phyloP scores from a whole-genome alignment of 768 basidiomycete species.

The Amanita jacksonii region DNA sequence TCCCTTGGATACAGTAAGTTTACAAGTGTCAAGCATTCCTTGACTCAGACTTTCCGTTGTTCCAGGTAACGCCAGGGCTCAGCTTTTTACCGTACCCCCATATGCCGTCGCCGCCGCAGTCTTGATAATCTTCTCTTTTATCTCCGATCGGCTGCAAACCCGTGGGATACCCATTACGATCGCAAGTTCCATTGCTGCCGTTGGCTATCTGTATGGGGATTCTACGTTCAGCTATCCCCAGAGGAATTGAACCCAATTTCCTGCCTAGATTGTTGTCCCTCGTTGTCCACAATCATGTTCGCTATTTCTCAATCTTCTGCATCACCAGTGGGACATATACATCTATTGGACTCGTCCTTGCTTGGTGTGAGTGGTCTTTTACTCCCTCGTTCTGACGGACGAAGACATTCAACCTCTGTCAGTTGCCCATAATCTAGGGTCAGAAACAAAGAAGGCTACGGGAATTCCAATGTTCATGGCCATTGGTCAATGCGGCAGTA shows the following conservation, averaged over 20 bases:
- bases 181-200: conserved; percentile 35
- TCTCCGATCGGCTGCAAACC: conserved; percentile 58
- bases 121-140: conserved; percentile 46
- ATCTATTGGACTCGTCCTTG: conserved; percentile 61
- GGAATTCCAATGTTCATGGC: conserved; percentile 75
- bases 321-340: conserved; percentile 73
- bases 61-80: conserved; percentile 53
- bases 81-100: conserved; percentile 74
- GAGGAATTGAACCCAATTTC: too few relatives aligned
- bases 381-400: neutral
- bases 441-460: conserved; percentile 68
- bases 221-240: too few relatives aligned
- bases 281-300: conserved; percentile 47
- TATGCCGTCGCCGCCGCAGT: conserved; percentile 64
- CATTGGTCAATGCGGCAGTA: conserved; percentile 69
- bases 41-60: conserved; percentile 5
- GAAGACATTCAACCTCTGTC: neutral
- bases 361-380: conserved; percentile 59
- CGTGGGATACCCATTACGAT: conserved; percentile 41
- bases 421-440: conserved; percentile 71
- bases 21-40: neutral
- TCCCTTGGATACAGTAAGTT: conserved; percentile 63
- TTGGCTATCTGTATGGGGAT: conserved; percentile 64
- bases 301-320: conserved; percentile 73
- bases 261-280: conserved; percentile 43